phyloP scores from a whole-genome alignment of 352 stramenopile genomes.

The Globisporangium uncinulatum region DNA sequence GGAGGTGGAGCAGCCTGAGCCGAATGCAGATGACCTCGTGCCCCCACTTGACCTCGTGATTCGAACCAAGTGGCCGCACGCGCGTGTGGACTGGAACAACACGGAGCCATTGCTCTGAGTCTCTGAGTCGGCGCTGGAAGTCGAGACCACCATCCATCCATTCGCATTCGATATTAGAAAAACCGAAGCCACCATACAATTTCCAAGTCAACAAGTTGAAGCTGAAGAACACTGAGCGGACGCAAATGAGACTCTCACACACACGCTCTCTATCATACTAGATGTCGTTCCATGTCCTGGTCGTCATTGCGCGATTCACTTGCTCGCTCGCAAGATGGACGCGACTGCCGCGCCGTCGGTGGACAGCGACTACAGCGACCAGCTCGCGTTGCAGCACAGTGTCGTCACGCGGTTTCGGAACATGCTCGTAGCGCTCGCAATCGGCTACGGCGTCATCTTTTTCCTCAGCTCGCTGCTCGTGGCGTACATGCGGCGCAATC shows the following conservation, averaged over 20 bases:
- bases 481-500: slow-evolving; percentile 48
- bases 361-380: not conserved
- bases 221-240: too few species aligned
- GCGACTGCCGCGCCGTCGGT: not conserved
- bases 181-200: too few species aligned
- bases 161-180: too few species aligned
- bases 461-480: slow-evolving; percentile 37
- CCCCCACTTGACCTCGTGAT: slow-evolving; percentile 88
- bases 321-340: not conserved
- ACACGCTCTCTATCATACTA: too few species aligned
- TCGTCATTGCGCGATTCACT: not conserved
- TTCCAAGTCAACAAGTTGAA: too few species aligned
- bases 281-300: not conserved
- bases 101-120: slow-evolving; percentile 77
- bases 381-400: slow-evolving; percentile 5
- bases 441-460: slow-evolving; percentile 42
- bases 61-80: slow-evolving; percentile 82
- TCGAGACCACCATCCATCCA: not conserved
- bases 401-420: slow-evolving; percentile 14
- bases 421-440: slow-evolving; percentile 27
- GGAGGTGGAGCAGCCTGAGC: slow-evolving; percentile 24
- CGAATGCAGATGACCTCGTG: slow-evolving; percentile 52
- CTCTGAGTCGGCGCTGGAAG: not conserved
- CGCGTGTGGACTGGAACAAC: slow-evolving; percentile 84
- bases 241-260: too few species aligned